Conservation (phyloP, 352 stramenopile genomes). For the Phytophthora pluvialis region DNA sequence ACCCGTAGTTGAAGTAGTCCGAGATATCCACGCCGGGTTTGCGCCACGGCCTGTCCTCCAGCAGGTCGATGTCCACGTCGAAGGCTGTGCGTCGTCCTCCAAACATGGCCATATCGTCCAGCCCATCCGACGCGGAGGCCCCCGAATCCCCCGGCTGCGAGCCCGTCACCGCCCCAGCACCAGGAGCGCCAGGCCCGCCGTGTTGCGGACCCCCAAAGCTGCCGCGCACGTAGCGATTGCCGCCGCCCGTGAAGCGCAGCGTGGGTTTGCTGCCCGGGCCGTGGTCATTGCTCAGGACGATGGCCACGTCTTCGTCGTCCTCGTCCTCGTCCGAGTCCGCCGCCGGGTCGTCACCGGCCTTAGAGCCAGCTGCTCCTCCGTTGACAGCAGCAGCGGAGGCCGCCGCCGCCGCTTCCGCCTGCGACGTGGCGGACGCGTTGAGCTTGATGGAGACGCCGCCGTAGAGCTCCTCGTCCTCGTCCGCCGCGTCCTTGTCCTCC, state of each 20-base stretch:
- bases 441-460: constrained; percentile 80
- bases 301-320: constrained; percentile 86
- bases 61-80: constrained; percentile 92
- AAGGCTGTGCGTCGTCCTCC: constrained; percentile 90
- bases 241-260: constrained; percentile 77
- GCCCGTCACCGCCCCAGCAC: constrained; percentile 5
- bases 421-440: constrained; percentile 43
- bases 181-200: constrained; percentile 24
- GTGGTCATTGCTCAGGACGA: constrained; percentile 73
- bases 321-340: constrained; percentile 83
- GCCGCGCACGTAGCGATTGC: constrained; percentile 80
- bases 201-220: constrained; percentile 56
- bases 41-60: constrained; percentile 92
- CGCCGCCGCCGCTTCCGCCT: constrained; percentile 17
- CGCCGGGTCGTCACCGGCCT: constrained; percentile 28
- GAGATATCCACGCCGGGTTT: constrained; percentile 92
- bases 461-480: constrained; percentile 84
- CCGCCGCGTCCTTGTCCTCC: constrained; percentile 44
- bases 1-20: constrained; percentile 95
- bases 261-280: constrained; percentile 66
- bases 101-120: constrained; percentile 81
- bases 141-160: constrained; percentile 26
- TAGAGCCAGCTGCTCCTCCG: background rate
- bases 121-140: constrained; percentile 29
- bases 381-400: constrained; percentile 16